Conservation (phyloP, 2,329 filamentous ascomycete genomes). For the Neobulgaria alba region DNA sequence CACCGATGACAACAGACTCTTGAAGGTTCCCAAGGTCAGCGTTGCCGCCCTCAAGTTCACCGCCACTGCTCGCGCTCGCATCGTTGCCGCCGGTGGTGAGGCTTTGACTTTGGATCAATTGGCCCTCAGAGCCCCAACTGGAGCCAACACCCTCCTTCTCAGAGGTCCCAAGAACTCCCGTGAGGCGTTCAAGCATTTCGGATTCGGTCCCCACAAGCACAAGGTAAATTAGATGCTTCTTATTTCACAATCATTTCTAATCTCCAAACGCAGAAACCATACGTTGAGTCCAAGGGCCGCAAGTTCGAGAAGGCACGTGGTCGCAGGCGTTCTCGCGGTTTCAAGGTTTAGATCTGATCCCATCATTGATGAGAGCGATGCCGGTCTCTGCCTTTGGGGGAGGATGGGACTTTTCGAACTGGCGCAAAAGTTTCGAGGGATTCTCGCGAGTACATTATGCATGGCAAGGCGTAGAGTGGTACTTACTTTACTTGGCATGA, state of each 20-base stretch:
- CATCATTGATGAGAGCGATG: constrained; percentile 11
- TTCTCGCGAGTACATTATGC: constrained; percentile 4
- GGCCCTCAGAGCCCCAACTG: constrained; percentile 87
- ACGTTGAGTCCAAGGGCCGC: constrained; percentile 96
- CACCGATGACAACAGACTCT: constrained; percentile 94
- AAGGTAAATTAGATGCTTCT: constrained; percentile 57
- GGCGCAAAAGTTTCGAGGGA: not conserved
- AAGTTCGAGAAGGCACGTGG: constrained; percentile 99
- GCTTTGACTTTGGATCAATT: constrained; percentile 94
- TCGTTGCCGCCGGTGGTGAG: constrained; percentile 89
- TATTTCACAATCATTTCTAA: constrained; percentile 10
- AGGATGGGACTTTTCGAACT: not conserved
- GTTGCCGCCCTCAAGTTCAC: constrained; percentile 96
- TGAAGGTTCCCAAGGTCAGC: constrained; percentile 84
- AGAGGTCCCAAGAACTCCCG: constrained; percentile 97
- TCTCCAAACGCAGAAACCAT: constrained; percentile 66
- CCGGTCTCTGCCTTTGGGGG: constrained; percentile 17
- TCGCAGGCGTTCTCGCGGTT: constrained; percentile 95
- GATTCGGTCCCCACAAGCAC: constrained; percentile 94
- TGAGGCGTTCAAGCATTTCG: constrained; percentile 99
- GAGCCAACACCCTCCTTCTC: constrained; percentile 93
- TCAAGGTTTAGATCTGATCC: constrained; percentile 82
- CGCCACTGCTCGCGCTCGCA: constrained; percentile 87
- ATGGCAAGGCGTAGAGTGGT: constrained; percentile 13
- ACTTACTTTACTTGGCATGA: constrained; percentile 12